Evolutionary conservation across 2,329 filamentous ascomycete species (phyloP).

Genomic region (Alternaria longipes): DNA sequence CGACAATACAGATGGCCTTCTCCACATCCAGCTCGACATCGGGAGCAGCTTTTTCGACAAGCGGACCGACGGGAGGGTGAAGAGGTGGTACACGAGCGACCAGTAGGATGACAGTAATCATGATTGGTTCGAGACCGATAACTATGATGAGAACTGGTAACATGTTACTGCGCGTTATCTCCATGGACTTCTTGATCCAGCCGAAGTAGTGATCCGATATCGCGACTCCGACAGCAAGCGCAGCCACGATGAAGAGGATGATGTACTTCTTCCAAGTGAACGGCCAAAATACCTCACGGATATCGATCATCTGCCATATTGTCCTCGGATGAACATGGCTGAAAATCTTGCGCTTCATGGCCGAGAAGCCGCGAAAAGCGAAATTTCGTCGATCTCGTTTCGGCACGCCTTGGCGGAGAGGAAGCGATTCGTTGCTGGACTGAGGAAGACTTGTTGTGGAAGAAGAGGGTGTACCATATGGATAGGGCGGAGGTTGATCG

Average conservation of each 20-base stretch:
- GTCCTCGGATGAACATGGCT: slow-evolving; percentile 19
- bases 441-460: background rate
- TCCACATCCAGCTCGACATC: slow-evolving; percentile 1
- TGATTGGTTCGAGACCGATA: slow-evolving; percentile 21
- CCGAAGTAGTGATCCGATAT: slow-evolving; percentile 20
- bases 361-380: background rate
- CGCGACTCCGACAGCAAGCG: slow-evolving; percentile 17
- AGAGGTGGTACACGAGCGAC: slow-evolving; percentile 11
- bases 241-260: slow-evolving; percentile 17
- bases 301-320: slow-evolving; percentile 19
- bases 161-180: slow-evolving; percentile 26
- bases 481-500: background rate
- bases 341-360: background rate
- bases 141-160: slow-evolving; percentile 28
- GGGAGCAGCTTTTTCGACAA: background rate
- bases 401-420: slow-evolving; percentile 1
- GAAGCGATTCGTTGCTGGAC: slow-evolving; percentile 4
- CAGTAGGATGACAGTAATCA: slow-evolving; percentile 18
- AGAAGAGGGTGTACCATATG: background rate
- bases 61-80: background rate
- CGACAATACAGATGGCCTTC: background rate
- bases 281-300: slow-evolving; percentile 23
- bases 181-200: slow-evolving; percentile 26
- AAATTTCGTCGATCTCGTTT: slow-evolving; percentile 1
- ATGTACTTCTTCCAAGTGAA: slow-evolving; percentile 29